Evolutionary conservation across 2,329 filamentous ascomycete species (phyloP), one percentile per base, ranked within the genome.

Genomic region (Aureobasidium sp.): DNA sequence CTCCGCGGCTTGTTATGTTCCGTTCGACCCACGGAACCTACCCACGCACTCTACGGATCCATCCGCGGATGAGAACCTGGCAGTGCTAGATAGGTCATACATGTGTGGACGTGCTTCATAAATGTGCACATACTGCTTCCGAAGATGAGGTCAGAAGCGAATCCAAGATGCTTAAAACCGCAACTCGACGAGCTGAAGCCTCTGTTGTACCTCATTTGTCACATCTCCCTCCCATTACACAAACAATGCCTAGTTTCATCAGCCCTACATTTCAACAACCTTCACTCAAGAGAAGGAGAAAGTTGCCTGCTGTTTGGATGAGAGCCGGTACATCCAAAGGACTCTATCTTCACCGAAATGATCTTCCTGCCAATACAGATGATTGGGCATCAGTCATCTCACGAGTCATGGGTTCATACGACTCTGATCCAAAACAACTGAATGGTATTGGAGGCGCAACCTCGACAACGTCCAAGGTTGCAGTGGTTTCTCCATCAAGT

Each of bases 241-340:
- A n/a, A 24, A 54, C 54, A 41, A 56, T 56, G 55, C 55, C 55
- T 27, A 44, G 38, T 27, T 21, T 56, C n/a, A 38, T 49, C n/a
- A 35, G 42, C 16, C n/a, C 51, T 24, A 32, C 27, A 17, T n/a
- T 37, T 16, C 44, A 30, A 14, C 30, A 37, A 19, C n/a, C n/a
- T 2, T 5, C 21, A 58, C 38, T 39, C 2, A 55, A 44, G n/a
- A 49, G 30, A 32, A 32, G 56, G 19, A 56, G 49, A 25, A 45
- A 54, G 25, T 55, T 70, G 4, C 66, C 65, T 1, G 67, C 67
- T 10, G 66, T 68, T n/a, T 63, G 66, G 53, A 70, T 70, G 68
- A 59, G 68, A 49, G 66, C 68, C 19, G 67, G 67, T 25, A 70
- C 68, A 6, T 70, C 67, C 3, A 71, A 70, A 50, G 69, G 69